Conservation (phyloP, 2,329 filamentous ascomycete species). For the Fusarium solani-melongenae region DNA sequence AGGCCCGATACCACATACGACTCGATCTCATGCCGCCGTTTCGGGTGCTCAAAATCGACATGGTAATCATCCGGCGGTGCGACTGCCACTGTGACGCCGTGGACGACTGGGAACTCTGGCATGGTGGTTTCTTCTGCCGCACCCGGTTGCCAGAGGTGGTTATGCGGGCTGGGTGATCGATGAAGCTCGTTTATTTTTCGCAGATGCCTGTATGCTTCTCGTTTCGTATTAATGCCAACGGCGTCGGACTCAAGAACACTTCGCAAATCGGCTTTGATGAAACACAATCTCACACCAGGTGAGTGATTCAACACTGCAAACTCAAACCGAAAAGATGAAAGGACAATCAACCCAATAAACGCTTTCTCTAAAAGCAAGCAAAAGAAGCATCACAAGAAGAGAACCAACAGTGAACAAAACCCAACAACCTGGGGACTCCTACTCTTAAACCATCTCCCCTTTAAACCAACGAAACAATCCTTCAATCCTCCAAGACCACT, state of each 20-base stretch:
- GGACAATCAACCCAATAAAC: background rate
- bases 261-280: too few relatives aligned
- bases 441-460: background rate
- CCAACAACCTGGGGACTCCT: background rate
- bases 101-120: slow-evolving; percentile 25
- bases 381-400: background rate
- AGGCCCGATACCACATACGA: slow-evolving; percentile 33
- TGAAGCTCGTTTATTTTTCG: background rate
- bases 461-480: background rate
- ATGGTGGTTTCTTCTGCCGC: background rate
- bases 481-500: background rate
- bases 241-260: background rate
- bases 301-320: background rate
- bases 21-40: slow-evolving; percentile 32
- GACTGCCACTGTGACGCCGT: slow-evolving; percentile 34
- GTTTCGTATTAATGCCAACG: background rate
- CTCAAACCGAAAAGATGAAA: background rate
- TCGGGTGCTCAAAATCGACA: slow-evolving; percentile 49
- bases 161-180: background rate
- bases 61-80: slow-evolving; percentile 46
- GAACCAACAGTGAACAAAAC: background rate
- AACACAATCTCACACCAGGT: background rate
- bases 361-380: background rate
- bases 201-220: too few relatives aligned
- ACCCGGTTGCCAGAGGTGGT: too few relatives aligned